Evolutionary conservation across 345 rosid species (phyloP).

Genomic region (Brassica carinata): DNA sequence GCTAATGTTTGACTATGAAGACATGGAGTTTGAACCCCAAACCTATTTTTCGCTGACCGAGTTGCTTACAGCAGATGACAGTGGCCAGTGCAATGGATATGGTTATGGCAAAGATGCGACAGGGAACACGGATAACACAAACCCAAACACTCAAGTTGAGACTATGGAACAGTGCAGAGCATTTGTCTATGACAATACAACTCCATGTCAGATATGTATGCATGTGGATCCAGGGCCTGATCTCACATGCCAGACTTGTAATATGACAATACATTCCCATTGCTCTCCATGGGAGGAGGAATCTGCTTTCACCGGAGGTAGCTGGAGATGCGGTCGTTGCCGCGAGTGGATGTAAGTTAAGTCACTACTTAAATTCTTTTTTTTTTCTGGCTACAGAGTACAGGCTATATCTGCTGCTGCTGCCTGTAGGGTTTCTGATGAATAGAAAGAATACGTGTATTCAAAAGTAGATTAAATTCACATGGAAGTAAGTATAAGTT

Average conservation of each 20-base stretch:
- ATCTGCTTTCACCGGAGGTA: conserved; percentile 38
- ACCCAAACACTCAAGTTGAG: conserved; percentile 44
- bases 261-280: conserved; percentile 56
- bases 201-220: conserved; percentile 60
- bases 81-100: conserved; percentile 50
- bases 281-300: conserved; percentile 86
- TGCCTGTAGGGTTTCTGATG: conserved; percentile 14
- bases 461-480: conserved; percentile 19
- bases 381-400: conserved; percentile 6
- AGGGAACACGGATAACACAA: conserved; percentile 39
- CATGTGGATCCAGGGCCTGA: conserved; percentile 61
- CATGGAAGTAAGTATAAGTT: background rate
- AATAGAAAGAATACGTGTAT: conserved; percentile 3
- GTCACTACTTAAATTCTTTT: background rate
- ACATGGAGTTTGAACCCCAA: conserved; percentile 96
- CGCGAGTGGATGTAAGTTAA: conserved; percentile 55
- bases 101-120: conserved; percentile 40
- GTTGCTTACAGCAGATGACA: conserved; percentile 72
- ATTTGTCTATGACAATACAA: conserved; percentile 18
- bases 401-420: conserved; percentile 24
- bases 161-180: conserved; percentile 23
- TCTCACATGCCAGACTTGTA: conserved; percentile 64
- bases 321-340: conserved; percentile 89
- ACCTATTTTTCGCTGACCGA: conserved; percentile 89
- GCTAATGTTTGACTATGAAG: conserved; percentile 63